Conservation (phyloP, 208 protist species). For the Leishmania martiniquensis region DNA sequence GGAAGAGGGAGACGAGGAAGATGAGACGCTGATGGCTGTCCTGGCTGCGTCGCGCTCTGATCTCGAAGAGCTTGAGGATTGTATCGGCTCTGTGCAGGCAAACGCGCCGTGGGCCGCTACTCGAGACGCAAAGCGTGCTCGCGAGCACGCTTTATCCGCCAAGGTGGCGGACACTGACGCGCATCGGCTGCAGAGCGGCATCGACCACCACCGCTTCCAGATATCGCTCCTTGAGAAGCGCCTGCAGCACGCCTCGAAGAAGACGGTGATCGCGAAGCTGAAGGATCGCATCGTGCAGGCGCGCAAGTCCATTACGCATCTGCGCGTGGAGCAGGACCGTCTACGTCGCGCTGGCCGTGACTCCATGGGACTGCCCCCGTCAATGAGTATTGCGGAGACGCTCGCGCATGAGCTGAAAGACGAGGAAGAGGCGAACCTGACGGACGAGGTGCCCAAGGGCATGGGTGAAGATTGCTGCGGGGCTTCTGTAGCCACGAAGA, state of each 20-base stretch:
- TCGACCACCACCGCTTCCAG: conserved; percentile 79
- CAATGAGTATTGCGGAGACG: conserved; percentile 80
- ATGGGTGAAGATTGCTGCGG: conserved; percentile 18
- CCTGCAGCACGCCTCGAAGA: conserved; percentile 74
- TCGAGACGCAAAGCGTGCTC: conserved; percentile 57
- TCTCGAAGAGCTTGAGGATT: conserved; percentile 89
- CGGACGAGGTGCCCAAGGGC: conserved; percentile 24
- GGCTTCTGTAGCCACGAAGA: background rate
- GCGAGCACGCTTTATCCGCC: conserved; percentile 37
- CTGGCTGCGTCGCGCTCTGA: conserved; percentile 85
- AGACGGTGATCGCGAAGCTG: conserved; percentile 69
- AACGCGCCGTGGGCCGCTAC: conserved; percentile 71
- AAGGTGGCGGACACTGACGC: conserved; percentile 30
- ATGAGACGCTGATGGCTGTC: conserved; percentile 94
- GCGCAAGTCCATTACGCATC: conserved; percentile 72
- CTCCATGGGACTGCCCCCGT: conserved; percentile 61
- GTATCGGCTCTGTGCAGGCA: conserved; percentile 74
- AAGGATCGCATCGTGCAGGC: conserved; percentile 75
- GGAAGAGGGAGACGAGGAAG: conserved; percentile 81
- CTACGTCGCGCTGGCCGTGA: conserved; percentile 71
- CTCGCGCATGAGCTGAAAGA: conserved; percentile 61
- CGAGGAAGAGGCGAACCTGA: conserved; percentile 31
- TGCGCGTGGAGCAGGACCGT: conserved; percentile 88
- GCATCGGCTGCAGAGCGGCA: conserved; percentile 62
- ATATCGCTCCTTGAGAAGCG: conserved; percentile 84